These are phyloP conservation scores for Phytophthora europaea DNA, from an alignment of 352 stramenopile species.

Conservation along the genomic window DNA sequence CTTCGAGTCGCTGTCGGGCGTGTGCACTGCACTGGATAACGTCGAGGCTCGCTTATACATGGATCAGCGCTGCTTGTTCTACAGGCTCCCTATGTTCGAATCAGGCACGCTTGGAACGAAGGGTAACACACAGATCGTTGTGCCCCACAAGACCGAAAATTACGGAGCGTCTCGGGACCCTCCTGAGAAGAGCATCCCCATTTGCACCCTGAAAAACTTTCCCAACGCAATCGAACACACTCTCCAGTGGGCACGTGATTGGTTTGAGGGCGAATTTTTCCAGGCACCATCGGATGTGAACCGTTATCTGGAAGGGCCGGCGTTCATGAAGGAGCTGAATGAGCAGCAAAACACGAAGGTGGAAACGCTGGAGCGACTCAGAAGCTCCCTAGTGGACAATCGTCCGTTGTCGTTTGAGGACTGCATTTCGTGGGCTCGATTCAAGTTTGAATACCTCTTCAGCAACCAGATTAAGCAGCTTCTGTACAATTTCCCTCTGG, in stretches of 20 bases:
- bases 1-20: constrained; percentile 94
- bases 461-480: constrained; percentile 98
- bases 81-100: constrained; percentile 98
- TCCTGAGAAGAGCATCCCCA: constrained; percentile 99
- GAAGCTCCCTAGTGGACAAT: constrained; percentile 94
- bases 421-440: constrained; percentile 97
- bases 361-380: constrained; percentile 95
- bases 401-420: constrained; percentile 96
- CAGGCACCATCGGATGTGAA: constrained; percentile 98
- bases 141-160: constrained; percentile 95
- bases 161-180: constrained; percentile 99
- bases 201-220: constrained; percentile 99
- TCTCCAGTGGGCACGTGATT: constrained; percentile 99
- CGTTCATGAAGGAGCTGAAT: constrained; percentile 95
- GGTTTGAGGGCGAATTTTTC: constrained; percentile 99
- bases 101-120: constrained; percentile 99
- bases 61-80: constrained; percentile 97
- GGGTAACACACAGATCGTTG: constrained; percentile 96
- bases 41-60: constrained; percentile 99
- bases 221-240: constrained; percentile 99
- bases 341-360: constrained; percentile 98
- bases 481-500: constrained; percentile 98
- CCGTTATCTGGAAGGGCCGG: constrained; percentile 84
- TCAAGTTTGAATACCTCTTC: constrained; percentile 99
- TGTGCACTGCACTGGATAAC: constrained; percentile 99